phyloP scores from a whole-genome alignment of 75 land plant species.

The Cryptomeria japonica region DNA sequence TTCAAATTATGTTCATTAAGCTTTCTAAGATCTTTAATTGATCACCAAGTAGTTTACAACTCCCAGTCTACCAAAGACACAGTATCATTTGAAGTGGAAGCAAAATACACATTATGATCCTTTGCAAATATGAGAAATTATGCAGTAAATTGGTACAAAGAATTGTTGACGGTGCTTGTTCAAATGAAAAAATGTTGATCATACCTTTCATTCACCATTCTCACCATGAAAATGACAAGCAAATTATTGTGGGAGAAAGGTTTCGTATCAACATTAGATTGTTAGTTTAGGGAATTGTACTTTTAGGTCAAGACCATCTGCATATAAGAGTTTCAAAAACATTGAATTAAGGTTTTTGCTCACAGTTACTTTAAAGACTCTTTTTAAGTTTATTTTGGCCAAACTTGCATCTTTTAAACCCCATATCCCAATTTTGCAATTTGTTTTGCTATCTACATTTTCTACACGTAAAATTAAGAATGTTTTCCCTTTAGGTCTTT shows the following conservation, averaged over 20 bases:
- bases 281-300: neutral
- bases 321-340: neutral
- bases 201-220: neutral
- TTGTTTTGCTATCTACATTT: neutral
- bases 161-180: no score
- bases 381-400: neutral
- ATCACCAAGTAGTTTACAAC: neutral
- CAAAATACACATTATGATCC: neutral
- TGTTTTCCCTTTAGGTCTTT: neutral
- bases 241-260: neutral
- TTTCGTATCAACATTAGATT: neutral
- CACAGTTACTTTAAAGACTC: neutral
- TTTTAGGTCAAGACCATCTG: neutral
- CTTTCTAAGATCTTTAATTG: neutral
- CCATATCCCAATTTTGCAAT: neutral
- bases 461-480: no score
- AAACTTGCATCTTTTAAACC: neutral
- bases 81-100: neutral
- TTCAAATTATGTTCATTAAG: neutral
- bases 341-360: neutral
- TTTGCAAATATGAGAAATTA: no score
- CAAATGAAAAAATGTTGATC: no score
- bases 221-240: neutral
- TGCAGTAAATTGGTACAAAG: no score
- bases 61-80: neutral